Evolutionary conservation across 257 asterid genomes (phyloP).

Genomic region (Rehmannia glutinosa): DNA sequence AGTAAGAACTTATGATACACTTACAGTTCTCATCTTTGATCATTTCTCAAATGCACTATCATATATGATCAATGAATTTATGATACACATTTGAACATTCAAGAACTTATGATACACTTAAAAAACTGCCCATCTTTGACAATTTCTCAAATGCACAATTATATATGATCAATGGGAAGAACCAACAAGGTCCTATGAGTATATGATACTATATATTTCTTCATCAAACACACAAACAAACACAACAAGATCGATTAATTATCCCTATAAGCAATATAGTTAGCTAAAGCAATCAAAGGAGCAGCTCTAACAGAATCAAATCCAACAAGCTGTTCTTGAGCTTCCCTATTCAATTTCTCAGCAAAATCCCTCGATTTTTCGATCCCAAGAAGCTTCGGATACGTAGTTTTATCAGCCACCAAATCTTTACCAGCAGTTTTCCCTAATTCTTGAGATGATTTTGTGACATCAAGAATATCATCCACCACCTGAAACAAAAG

Average conservation of each 20-base stretch:
- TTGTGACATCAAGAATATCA: background rate
- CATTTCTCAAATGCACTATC: too few relatives aligned
- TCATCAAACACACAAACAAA: background rate
- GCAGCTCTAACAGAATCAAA: slow-evolving; percentile 30
- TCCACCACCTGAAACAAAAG: slow-evolving; percentile 2
- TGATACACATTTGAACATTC: background rate
- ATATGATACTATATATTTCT: too few relatives aligned
- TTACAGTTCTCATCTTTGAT: background rate
- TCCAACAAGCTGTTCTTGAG: slow-evolving; percentile 29
- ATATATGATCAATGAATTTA: too few relatives aligned
- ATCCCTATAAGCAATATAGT: slow-evolving; percentile 36
- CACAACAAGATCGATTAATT: slow-evolving; percentile 16
- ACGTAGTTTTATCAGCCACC: slow-evolving; percentile 41
- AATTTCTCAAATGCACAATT: background rate
- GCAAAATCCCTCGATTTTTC: slow-evolving; percentile 39
- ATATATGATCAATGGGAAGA: too few relatives aligned
- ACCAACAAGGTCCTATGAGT: too few relatives aligned
- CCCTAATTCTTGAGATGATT: background rate
- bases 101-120: background rate
- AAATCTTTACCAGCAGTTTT: background rate
- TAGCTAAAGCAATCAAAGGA: slow-evolving; percentile 38
- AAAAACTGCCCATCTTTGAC: too few relatives aligned
- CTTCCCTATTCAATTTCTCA: slow-evolving; percentile 29
- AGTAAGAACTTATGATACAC: too few relatives aligned
- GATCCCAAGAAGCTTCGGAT: slow-evolving; percentile 41